Evolutionary conservation across 1,284 basidiomycete genomes (phyloP), one percentile per base, ranked within the genome.

Genomic region (Irpex rosettiformis): DNA sequence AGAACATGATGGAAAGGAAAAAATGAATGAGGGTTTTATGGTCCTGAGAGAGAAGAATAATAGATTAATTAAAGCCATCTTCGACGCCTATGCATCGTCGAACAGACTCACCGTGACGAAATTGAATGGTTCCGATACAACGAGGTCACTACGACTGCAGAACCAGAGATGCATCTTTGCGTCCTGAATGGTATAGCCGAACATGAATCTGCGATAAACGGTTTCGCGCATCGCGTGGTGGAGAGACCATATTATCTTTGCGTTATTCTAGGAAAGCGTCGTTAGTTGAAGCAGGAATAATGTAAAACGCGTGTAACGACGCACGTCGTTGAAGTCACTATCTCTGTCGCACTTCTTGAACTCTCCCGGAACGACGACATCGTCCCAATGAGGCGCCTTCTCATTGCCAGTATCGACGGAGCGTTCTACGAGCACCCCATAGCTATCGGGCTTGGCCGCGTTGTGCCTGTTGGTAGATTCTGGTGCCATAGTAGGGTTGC

Each of bases 151-250:
- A 5, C 59, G 56, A 37, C 52, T 56, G 16, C 52, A 51, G 40
- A 29, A 57, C 59, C 59, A 61, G 1, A 58, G 21, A 11, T 47
- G 42, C 59, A 61, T 61, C 10, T 0, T 6, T 1, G 25, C 24
- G 18, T 58, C 48, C 30, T 61, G 52, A 18, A 61, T 61, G 16
- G 59, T 61, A 29, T 54, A 61, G 18, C 49, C 59, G 30, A 37
- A 25, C 11, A 48, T 42, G 21, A 58, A 61, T 3, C 59, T 40
- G 10, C 59, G 56, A 3, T 56, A 42, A 2, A 56, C 42, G n/a
- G 57, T 56, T 16, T 58, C 51, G 6, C 52, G 56, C 59, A 61
- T 55, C 27, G 42, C 37, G 2, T 55, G 43, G 10, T 25, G 7
- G 29, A 61, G 22, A 0, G 37, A 48, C 53, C 42, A 30, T 11